Evolutionary conservation across 371 early-diverging fungal species (phyloP).

Genomic region (Mucor circinelloides): DNA sequence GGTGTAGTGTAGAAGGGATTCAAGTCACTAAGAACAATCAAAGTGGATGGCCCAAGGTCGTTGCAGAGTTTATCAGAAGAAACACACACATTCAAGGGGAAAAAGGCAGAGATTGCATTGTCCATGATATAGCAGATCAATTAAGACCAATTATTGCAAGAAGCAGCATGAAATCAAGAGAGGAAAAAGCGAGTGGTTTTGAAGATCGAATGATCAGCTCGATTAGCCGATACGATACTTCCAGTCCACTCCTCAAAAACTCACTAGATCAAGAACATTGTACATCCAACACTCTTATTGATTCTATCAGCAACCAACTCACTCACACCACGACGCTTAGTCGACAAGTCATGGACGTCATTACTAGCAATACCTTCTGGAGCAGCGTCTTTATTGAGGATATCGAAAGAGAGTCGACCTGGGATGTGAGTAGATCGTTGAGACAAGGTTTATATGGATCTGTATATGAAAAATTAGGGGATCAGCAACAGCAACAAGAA

Average conservation of each 20-base stretch:
- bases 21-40: constrained; percentile 19
- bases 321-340: constrained; percentile 2
- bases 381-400: constrained; percentile 59
- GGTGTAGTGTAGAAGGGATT: constrained; percentile 31
- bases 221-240: constrained; percentile 33
- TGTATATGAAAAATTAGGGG: not conserved
- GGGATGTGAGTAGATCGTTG: constrained; percentile 48
- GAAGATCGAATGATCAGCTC: constrained; percentile 30
- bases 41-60: constrained; percentile 34
- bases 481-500: not conserved
- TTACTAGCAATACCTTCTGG: constrained; percentile 53
- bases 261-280: not conserved
- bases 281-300: not conserved
- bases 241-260: constrained; percentile 11
- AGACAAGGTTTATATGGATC: constrained; percentile 51
- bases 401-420: constrained; percentile 45
- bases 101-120: constrained; percentile 5
- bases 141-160: constrained; percentile 21
- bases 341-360: constrained; percentile 51
- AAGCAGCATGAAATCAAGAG: constrained; percentile 25
- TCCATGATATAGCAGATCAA: constrained; percentile 10
- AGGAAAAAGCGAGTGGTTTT: constrained; percentile 21
- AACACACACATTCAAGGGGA: not conserved
- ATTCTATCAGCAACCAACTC: not conserved
- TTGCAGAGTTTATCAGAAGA: constrained; percentile 30